Conservation (phyloP, 129 eudicot genomes). For the Helianthus tuberosus region DNA sequence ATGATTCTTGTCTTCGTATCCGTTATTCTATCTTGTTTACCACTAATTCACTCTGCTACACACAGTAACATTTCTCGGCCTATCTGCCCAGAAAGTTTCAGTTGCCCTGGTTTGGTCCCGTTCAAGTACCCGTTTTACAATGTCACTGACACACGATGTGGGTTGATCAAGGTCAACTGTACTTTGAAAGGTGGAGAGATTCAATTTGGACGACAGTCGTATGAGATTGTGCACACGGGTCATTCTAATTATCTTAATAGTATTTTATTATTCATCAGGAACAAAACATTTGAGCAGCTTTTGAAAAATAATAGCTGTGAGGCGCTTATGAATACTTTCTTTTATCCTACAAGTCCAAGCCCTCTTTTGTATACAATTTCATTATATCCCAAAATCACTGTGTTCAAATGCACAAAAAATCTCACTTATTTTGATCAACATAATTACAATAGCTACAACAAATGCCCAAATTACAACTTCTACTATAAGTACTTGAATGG, state of each 20-base stretch:
- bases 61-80: not conserved
- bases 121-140: too few relatives aligned
- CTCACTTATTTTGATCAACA: not conserved
- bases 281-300: conserved; percentile 3
- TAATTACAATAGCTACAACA: not conserved
- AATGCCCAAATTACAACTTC: conserved; percentile 14
- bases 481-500: not conserved
- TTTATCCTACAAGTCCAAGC: not conserved
- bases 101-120: not conserved
- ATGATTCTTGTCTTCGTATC: too few relatives aligned
- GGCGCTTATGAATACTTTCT: not conserved
- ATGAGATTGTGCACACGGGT: not conserved
- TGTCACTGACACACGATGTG: too few relatives aligned
- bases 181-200: too few relatives aligned
- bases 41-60: too few relatives aligned
- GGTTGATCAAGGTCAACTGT: too few relatives aligned
- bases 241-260: not conserved
- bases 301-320: conserved; percentile 14
- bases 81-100: conserved; percentile 24
- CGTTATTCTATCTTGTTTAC: too few relatives aligned
- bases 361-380: conserved; percentile 31
- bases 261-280: not conserved
- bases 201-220: too few relatives aligned
- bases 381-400: conserved; percentile 4
- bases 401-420: conserved; percentile 38